Evolutionary conservation across 2,329 filamentous ascomycete species (phyloP), one percentile per base, ranked within the genome.

Genomic region (Aureobasidium namibiae): DNA sequence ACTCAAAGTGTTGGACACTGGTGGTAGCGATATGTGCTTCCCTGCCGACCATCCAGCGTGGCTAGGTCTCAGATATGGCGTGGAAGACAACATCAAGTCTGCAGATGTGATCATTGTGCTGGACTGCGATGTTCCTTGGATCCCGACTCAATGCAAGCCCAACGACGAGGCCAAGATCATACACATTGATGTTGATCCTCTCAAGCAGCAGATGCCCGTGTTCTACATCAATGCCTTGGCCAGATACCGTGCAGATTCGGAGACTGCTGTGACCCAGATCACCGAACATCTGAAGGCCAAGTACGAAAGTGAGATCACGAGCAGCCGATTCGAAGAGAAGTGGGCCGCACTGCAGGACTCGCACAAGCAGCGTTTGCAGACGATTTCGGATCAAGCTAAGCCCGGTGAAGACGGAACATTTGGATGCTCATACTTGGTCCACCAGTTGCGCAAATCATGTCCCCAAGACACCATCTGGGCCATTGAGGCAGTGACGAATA

Each of bases 81-180:
- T 82, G 2, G 88, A 95, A 54, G 83, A 89, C 1, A 78, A 80
- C 42, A 89, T 96, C 69, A 81, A 79, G 61, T 83, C 83, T 0
- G 90, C 92, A 0, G 92, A 96, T 70, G 82, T 90, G 11, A 95
- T 96, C 61, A 65, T 96, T 1, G 86, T 96, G 2, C 69, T 95
- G 24, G 88, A 96, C 72, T 95, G 90, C 63, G 92, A 96, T 68
- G 90, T 96, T 0, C 92, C 92, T 0, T 96, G 91, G 90, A 91
- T 96, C 59, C 85, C 87, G n/a, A 94, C 90, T 0, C 83, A 84
- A 62, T 85, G 81, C 73, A 78, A 79, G 46, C 85, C 85, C 0
- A 78, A 75, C 3, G 70, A 75, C 1, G 73, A 75, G 7, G 80
- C 84, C 2, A 82, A 78, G 61, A 82, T 88, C 63, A 80, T 82